These are phyloP conservation scores for Spinacia oleracea DNA, from an alignment of 179 eudicot species.

Conservation along the genomic window DNA sequence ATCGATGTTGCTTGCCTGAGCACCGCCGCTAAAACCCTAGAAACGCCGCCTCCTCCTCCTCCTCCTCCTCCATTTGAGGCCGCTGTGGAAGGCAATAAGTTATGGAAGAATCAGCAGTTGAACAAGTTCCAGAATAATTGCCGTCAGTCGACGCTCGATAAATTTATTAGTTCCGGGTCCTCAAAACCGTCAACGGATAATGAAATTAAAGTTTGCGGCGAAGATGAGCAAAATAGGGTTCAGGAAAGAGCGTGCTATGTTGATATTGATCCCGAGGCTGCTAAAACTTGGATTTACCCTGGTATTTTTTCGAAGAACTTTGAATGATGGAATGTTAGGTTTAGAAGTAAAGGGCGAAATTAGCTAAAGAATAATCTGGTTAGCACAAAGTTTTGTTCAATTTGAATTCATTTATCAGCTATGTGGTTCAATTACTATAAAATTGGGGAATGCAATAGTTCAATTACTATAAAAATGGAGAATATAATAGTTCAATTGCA, in stretches of 20 bases:
- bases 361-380: too few relatives aligned
- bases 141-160: slow-evolving; percentile 43
- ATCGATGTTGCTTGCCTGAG: slow-evolving; percentile 67
- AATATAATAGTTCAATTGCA: neutral
- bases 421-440: neutral
- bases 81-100: neutral
- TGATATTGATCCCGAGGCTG: slow-evolving; percentile 69
- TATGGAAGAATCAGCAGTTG: slow-evolving; percentile 3
- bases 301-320: slow-evolving; percentile 37
- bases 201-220: slow-evolving; percentile 5
- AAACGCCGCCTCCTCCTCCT: slow-evolving; percentile 18
- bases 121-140: slow-evolving; percentile 21
- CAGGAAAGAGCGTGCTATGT: slow-evolving; percentile 35
- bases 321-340: neutral
- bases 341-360: neutral
- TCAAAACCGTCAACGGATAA: slow-evolving; percentile 20
- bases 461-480: too few relatives aligned
- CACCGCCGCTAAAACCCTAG: slow-evolving; percentile 15
- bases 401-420: neutral
- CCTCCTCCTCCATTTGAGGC: neutral
- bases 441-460: neutral
- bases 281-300: slow-evolving; percentile 92
- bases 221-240: slow-evolving; percentile 29
- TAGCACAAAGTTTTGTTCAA: neutral
- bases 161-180: slow-evolving; percentile 25